These are phyloP conservation scores for Suzukiozyma palmioleophila DNA, from an alignment of 1,139 yeast genomes.

Conservation along the genomic window DNA sequence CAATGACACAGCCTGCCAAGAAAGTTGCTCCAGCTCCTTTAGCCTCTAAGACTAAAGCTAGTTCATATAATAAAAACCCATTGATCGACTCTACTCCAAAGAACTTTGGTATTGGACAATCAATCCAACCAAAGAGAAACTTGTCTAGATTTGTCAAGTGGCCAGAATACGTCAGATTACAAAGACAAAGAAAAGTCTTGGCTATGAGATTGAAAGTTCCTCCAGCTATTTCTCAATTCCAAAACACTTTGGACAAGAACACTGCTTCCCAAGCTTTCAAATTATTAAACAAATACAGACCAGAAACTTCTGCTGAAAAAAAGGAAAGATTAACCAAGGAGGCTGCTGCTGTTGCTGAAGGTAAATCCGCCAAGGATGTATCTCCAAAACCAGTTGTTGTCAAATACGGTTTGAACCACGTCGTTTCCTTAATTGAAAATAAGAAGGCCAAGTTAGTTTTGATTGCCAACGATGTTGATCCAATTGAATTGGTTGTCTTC, in stretches of 20 bases:
- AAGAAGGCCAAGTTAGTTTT: conserved; percentile 95
- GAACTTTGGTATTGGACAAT: conserved; percentile 95
- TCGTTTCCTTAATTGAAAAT: conserved; percentile 93
- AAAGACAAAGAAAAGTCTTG: conserved; percentile 94
- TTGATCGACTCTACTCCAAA: conserved; percentile 75
- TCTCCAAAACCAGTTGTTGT: conserved; percentile 94
- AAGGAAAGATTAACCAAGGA: conserved; percentile 97
- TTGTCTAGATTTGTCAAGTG: conserved; percentile 94
- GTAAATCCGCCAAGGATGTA: conserved; percentile 92
- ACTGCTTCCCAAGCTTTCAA: conserved; percentile 95
- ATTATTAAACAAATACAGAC: conserved; percentile 97
- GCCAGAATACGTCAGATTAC: conserved; percentile 93
- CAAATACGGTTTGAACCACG: conserved; percentile 98
- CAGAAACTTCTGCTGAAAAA: conserved; percentile 96
- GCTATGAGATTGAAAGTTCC: conserved; percentile 96
- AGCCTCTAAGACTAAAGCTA: conserved; percentile 34
- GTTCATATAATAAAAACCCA: conserved; percentile 31
- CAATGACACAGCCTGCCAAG: conserved; percentile 70
- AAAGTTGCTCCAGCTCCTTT: conserved; percentile 50
- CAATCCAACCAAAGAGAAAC: conserved; percentile 93
- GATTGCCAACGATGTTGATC: conserved; percentile 98
- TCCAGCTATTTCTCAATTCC: conserved; percentile 96
- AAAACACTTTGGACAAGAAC: conserved; percentile 94
- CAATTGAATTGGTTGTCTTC: conserved; percentile 94
- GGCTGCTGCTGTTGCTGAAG: conserved; percentile 98